These are phyloP conservation scores for Gracilaria vermiculophylla DNA, from an alignment of 23 red algal species.

Conservation along the genomic window DNA sequence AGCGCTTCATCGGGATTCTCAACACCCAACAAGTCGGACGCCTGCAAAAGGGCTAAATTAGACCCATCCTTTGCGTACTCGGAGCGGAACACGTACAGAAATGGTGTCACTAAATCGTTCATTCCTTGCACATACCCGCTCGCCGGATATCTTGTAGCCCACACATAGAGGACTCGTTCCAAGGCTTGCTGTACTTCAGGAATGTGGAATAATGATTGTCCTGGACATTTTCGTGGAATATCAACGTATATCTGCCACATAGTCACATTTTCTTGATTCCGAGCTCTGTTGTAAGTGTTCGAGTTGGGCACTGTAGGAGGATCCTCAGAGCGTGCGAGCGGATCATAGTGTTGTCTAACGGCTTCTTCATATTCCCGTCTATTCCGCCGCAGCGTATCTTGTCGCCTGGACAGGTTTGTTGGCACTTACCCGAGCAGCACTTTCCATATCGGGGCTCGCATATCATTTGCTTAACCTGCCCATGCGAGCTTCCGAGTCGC, in stretches of 20 bases:
- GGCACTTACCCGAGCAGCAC: constrained; percentile 83
- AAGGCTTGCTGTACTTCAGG: constrained; percentile 69
- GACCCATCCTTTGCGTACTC: constrained; percentile 45
- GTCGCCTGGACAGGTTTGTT: constrained; percentile 36
- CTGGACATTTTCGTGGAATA: constrained; percentile 83
- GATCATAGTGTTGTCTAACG: constrained; percentile 55
- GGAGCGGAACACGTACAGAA: constrained; percentile 85
- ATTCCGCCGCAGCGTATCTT: constrained; percentile 52
- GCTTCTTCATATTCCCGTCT: constrained; percentile 75
- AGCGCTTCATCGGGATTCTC: constrained; percentile 28
- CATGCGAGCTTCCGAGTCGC: constrained; percentile 68
- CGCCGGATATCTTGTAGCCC: constrained; percentile 90
- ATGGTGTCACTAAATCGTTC: constrained; percentile 94
- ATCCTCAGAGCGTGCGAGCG: not conserved
- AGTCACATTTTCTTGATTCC: constrained; percentile 58
- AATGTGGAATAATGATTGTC: constrained; percentile 78
- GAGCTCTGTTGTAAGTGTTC: constrained; percentile 38
- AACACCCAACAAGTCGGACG: constrained; percentile 23
- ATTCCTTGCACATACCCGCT: constrained; percentile 97
- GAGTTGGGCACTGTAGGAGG: constrained; percentile 6
- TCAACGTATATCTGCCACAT: constrained; percentile 89
- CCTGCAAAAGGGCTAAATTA: constrained; percentile 1
- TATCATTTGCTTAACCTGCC: constrained; percentile 60
- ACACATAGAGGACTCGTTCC: constrained; percentile 88
- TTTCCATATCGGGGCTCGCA: constrained; percentile 75